These are phyloP conservation scores for Tolypocladium album DNA, from an alignment of 2,329 filamentous ascomycete genomes.

Conservation along the genomic window DNA sequence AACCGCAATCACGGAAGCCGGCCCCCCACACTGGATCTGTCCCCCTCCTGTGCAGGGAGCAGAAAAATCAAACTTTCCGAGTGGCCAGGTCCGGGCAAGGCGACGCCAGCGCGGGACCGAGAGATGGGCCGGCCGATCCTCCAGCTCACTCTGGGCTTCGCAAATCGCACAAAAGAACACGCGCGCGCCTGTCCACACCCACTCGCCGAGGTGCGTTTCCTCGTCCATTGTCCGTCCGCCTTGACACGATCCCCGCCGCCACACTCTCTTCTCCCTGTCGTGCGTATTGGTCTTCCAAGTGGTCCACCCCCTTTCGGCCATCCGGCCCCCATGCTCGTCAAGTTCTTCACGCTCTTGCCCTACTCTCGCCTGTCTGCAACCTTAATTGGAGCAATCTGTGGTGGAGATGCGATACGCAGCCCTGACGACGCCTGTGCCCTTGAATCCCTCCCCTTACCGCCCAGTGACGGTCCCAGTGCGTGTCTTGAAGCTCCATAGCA, in stretches of 20 bases:
- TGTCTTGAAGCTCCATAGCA: not conserved
- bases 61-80: not conserved
- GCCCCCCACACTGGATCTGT: not conserved
- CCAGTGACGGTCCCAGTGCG: not conserved
- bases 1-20: not conserved
- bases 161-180: not conserved
- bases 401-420: not conserved
- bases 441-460: not conserved
- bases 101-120: not conserved
- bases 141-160: not conserved
- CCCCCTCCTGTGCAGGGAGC: not conserved
- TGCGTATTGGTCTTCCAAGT: too few relatives aligned
- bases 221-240: not conserved
- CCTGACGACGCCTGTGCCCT: not conserved
- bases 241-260: not conserved
- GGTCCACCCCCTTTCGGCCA: not conserved
- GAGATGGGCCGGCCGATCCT: not conserved
- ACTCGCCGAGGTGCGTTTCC: not conserved
- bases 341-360: not conserved
- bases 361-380: not conserved
- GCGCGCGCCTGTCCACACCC: not conserved
- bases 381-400: not conserved
- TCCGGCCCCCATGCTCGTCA: not conserved
- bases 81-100: not conserved
- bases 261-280: not conserved